Conservation (phyloP, 2,329 filamentous ascomycete genomes). For the Alternaria metachromatica region DNA sequence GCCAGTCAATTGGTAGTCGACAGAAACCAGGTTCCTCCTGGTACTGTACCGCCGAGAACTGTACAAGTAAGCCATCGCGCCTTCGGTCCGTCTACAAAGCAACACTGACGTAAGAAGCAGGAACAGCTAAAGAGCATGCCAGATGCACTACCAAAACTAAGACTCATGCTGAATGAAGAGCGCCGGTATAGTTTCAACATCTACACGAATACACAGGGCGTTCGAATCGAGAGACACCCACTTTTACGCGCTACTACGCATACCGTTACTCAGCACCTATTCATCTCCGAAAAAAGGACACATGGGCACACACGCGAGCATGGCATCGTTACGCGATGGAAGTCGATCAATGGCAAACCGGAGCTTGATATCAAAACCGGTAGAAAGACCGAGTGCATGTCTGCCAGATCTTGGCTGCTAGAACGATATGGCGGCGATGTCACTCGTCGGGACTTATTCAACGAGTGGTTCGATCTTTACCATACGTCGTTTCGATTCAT, state of each 20-base stretch:
- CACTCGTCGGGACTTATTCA: fast-evolving
- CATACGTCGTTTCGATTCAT: background rate
- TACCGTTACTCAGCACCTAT: no score
- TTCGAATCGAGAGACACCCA: background rate
- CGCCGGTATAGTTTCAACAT: background rate
- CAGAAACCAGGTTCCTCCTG: background rate
- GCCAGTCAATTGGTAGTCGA: background rate
- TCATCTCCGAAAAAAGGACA: no score
- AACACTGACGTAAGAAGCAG: background rate
- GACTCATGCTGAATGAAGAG: background rate
- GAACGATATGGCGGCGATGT: background rate
- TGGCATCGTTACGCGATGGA: background rate
- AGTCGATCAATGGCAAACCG: background rate
- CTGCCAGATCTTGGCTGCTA: background rate
- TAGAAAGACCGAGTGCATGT: background rate
- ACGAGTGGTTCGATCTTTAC: background rate
- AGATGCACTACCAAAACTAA: background rate
- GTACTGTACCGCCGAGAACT: background rate
- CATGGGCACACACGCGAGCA: no score
- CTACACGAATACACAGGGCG: background rate
- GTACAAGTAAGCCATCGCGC: background rate
- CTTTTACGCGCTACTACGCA: no score
- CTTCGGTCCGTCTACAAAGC: fast-evolving
- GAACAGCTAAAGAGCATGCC: background rate
- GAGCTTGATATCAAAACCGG: background rate